These are phyloP conservation scores for Phytophthora colocasiae DNA, from an alignment of 352 stramenopile species.

Conservation along the genomic window DNA sequence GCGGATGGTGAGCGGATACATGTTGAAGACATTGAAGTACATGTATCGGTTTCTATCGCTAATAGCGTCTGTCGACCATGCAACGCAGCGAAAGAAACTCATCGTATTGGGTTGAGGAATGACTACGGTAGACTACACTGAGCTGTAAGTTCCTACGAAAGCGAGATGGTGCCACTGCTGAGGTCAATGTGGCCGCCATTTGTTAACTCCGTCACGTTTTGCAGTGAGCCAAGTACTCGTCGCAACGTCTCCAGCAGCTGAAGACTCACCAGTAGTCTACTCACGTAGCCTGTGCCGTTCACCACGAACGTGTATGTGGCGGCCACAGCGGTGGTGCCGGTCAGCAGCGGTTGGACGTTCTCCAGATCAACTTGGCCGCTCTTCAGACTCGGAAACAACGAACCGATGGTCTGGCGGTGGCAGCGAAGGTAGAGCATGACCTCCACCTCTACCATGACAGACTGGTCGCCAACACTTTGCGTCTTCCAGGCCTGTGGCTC, in stretches of 20 bases:
- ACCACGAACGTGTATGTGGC: slow-evolving; percentile 42
- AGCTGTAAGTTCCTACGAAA: not conserved
- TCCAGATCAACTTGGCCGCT: slow-evolving; percentile 17
- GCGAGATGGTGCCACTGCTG: slow-evolving; percentile 34
- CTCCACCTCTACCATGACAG: slow-evolving; percentile 37
- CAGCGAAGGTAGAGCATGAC: slow-evolving; percentile 43
- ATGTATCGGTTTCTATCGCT: not conserved
- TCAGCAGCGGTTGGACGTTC: slow-evolving; percentile 27
- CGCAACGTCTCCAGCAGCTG: slow-evolving; percentile 44
- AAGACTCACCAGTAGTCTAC: slow-evolving; percentile 29
- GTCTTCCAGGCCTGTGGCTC: slow-evolving; percentile 36
- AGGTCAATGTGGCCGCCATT: slow-evolving; percentile 26
- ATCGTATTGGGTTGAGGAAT: not conserved
- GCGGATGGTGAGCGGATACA: no score
- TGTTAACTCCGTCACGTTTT: slow-evolving; percentile 30
- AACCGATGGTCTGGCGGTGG: slow-evolving; percentile 29
- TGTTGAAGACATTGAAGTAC: no score
- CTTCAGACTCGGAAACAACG: slow-evolving; percentile 41
- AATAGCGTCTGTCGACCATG: not conserved
- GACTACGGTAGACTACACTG: not conserved
- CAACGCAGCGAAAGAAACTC: slow-evolving; percentile 1
- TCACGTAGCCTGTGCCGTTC: slow-evolving; percentile 32
- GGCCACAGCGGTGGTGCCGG: slow-evolving; percentile 25
- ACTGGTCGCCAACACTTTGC: slow-evolving; percentile 24
- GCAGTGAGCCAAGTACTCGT: slow-evolving; percentile 33